phyloP scores from a whole-genome alignment of 176 grass and related monocot species.

The Rhynchospora breviuscula region DNA sequence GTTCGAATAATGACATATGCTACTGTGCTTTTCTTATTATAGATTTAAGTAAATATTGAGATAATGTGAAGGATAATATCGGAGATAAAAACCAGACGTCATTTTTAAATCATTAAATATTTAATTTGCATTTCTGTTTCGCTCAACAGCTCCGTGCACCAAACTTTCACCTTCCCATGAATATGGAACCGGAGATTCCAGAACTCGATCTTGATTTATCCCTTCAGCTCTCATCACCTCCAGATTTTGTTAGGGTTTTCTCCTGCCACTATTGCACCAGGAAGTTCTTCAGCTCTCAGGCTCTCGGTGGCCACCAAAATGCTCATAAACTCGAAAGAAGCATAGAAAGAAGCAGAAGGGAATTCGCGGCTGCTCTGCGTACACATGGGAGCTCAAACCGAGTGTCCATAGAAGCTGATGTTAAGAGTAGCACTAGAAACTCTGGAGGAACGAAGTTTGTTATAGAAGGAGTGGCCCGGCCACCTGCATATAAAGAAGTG shows the following conservation, averaged over 20 bases:
- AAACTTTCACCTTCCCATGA: conserved; percentile 20
- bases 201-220: conserved; percentile 49
- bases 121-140: too few species aligned
- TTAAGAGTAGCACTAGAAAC: not conserved
- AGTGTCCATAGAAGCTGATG: not conserved
- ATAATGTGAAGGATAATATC: too few species aligned
- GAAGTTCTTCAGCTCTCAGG: conserved; percentile 72
- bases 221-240: conserved; percentile 29
- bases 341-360: conserved; percentile 48
- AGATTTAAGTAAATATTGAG: too few species aligned
- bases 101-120: too few species aligned
- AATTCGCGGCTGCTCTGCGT: conserved; percentile 33
- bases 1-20: too few species aligned
- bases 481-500: not conserved
- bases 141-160: not conserved
- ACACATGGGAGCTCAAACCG: not conserved
- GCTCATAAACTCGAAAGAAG: conserved; percentile 73
- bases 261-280: conserved; percentile 64
- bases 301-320: conserved; percentile 80
- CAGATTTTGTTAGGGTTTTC: conserved; percentile 51
- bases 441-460: not conserved
- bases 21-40: too few species aligned
- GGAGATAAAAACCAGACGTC: too few species aligned
- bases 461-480: not conserved
- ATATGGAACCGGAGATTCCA: conserved; percentile 16